Evolutionary conservation across 2,329 filamentous ascomycete species (phyloP), one percentile per base, ranked within the genome.

Genomic region (Trichoderma harzianum): DNA sequence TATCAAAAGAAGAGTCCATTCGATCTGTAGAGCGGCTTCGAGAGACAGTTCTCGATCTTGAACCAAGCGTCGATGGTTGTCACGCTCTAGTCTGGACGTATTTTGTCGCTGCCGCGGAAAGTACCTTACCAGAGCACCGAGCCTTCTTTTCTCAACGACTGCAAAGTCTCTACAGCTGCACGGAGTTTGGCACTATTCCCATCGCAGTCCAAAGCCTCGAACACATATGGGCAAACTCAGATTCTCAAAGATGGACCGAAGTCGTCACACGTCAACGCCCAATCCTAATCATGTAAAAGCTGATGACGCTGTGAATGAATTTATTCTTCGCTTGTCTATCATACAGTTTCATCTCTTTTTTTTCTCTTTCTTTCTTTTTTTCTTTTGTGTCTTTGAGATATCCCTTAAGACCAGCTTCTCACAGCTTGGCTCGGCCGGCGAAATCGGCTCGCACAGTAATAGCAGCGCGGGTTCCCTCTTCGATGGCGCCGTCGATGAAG

Each of bases 51-150:
- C 18, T 61, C 28, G 55, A 69, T 32, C 28, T 69, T 28, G 66
- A 69, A 5, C 66, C 55, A 34, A 69, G 55, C 6, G 53, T 69
- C 32, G 66, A 69, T 34, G 66, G 66, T 6, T 69, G 55, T 21
- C 66, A 69, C 18, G 66, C 66, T 61, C 36, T 69, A 3, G 66
- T 69, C 39, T 69, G 66, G 66, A 69, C 66, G 5, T 69, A 69
- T n/a, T 69, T 69, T n/a, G 55, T 69, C 3, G 66, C 66, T 7
- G 66, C 66, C 10, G 66, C 66, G 2, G 66, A 69, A 43, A 69
- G 66, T 8, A 69, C 60, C 12, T 36, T 61, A 0, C 66, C 55
- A 3, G 66, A 69, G 5, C 66, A 69, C 39, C 66, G 66, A 26
- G 55, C 57, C 7, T 69, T 69, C 66, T 69, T 69, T 7, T 69